Evolutionary conservation across 2,329 filamentous ascomycete genomes (phyloP), one percentile per base, ranked within the genome.

Genomic region (Aureobasidium mangrovei): DNA sequence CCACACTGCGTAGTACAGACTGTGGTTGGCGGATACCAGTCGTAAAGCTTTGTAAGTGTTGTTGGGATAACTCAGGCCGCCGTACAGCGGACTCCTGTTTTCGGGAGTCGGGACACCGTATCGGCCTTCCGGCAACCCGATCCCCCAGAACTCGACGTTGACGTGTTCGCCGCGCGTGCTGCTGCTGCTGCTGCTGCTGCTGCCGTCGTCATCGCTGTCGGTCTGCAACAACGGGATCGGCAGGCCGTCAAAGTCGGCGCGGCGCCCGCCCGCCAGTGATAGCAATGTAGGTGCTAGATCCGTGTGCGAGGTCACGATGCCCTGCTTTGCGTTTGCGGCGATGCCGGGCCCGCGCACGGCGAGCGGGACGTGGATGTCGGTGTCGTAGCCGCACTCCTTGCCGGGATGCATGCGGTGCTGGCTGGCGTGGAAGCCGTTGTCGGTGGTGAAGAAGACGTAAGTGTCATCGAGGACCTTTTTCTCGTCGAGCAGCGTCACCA

Each of bases 1-100:
- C 83, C 83, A 87, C 0, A 85, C 81, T 0, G 81, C 77, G 61
- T 87, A 87, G 57, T 82, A 80, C 4, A 86, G 64, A 60, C 77
- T 80, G 62, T 85, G 85, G 24, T 33, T 26, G 5, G 2, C 24
- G 7, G 53, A 57, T 1, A 63, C 56, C 3, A 67, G 39, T 7
- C 65, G 60, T 2, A 67, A 52, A 4, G 65, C 62, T 57, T 67
- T 67, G 59, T 66, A 67, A 7, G 64, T 66, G 45, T 57, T 57
- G 49, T 65, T 66, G n/a, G 49, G 49, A n/a, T 54, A 54, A 4
- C 29, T 28, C 0, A 43, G 3, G 2, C 49, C 49, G 1, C 33
- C 32, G 4, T n/a, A 3, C 18, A 18, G 18, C 18, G 18, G 18
- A 18, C 18, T 18, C 18, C 18, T 18, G 18, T 18, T 18, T 7